phyloP scores from a whole-genome alignment of 164 flowering plant species.

The Houttuynia cordata region DNA sequence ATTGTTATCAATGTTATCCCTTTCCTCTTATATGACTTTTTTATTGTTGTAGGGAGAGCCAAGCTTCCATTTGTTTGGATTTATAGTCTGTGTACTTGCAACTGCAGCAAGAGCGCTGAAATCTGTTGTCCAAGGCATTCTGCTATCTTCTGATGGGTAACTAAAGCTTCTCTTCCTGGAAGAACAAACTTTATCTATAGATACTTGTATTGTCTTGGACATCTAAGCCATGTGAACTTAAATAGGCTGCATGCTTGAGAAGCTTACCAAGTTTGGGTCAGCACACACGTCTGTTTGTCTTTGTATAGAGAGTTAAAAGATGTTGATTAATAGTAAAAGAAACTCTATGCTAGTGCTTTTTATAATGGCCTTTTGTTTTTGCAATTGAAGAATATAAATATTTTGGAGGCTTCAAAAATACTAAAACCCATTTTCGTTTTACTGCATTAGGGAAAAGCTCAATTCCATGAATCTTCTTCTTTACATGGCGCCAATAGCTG shows the following conservation, averaged over 20 bases:
- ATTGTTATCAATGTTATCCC: neutral
- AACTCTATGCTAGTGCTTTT: neutral
- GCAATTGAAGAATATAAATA: neutral
- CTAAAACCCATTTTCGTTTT: slow-evolving; percentile 5
- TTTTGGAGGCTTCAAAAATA: slow-evolving; percentile 2
- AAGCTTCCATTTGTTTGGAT: slow-evolving; percentile 52
- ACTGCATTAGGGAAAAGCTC: slow-evolving; percentile 39
- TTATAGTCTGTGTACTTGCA: slow-evolving; percentile 47
- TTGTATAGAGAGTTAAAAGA: no score
- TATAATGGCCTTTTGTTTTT: neutral
- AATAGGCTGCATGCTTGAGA: neutral
- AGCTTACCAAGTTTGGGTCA: no score
- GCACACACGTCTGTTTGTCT: no score
- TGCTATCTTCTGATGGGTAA: slow-evolving; percentile 57
- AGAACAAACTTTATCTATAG: neutral
- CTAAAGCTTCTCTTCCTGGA: neutral
- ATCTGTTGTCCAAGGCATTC: slow-evolving; percentile 47
- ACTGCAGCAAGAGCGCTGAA: slow-evolving; percentile 55
- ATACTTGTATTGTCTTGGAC: neutral
- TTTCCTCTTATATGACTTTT: neutral
- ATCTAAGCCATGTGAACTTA: neutral
- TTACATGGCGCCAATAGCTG: slow-evolving; percentile 68
- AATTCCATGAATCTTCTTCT: slow-evolving; percentile 61
- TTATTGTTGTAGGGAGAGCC: slow-evolving; percentile 46
- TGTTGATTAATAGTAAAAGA: no score